These are phyloP conservation scores for Cryptococcus hybrid DNA, from an alignment of 1,284 basidiomycete genomes.

Conservation along the genomic window DNA sequence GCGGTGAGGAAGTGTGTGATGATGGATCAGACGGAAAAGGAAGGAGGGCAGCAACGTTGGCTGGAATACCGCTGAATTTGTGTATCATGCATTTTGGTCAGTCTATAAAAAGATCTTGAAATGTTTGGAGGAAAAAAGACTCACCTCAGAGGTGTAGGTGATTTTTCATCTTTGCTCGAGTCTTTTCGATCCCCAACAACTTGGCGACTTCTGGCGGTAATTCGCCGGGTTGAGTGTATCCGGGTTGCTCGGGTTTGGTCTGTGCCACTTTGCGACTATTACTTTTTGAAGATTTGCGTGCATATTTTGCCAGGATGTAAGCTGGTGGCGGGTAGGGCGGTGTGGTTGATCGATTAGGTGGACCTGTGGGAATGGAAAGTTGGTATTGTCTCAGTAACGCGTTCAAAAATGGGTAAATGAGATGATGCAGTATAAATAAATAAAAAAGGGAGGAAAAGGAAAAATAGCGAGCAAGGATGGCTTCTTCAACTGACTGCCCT, in stretches of 20 bases:
- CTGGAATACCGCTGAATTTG: background rate
- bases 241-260: too few species aligned
- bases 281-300: too few species aligned
- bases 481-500: constrained; percentile 16
- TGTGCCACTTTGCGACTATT: too few species aligned
- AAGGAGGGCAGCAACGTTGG: background rate
- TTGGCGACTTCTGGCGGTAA: constrained; percentile 44
- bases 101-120: background rate
- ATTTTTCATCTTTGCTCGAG: background rate
- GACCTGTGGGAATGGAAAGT: constrained; percentile 1
- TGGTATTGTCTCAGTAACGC: background rate
- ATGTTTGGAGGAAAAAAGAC: too few species aligned
- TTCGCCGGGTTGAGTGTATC: constrained; percentile 4
- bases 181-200: constrained; percentile 30
- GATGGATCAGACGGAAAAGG: background rate
- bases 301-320: background rate
- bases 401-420: background rate
- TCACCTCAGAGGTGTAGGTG: too few species aligned
- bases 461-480: background rate
- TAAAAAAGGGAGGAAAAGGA: background rate
- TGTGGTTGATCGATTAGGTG: constrained; percentile 6
- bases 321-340: constrained; percentile 9
- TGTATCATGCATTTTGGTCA: background rate
- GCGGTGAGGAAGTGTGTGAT: background rate
- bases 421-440: background rate